A percentile compares a stretch with the other conserved stretches of the same genome.
Conservation (phyloP, 2,329 filamentous ascomycete genomes). For the Microdochium bolleyi region DNA sequence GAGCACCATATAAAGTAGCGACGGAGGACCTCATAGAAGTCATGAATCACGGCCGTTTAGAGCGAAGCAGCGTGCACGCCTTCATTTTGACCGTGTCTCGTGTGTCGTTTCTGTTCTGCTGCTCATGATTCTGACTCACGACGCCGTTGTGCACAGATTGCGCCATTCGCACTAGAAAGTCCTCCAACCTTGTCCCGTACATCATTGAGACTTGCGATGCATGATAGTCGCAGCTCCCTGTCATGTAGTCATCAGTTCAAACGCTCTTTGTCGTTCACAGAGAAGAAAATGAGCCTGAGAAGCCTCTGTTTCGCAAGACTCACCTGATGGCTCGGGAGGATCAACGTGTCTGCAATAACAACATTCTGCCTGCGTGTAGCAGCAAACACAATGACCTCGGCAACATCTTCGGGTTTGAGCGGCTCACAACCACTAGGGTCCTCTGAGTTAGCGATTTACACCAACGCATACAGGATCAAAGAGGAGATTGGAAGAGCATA, state of each 20-base stretch:
- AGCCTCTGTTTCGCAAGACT: slow-evolving; percentile 16
- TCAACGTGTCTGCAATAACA: slow-evolving; percentile 67
- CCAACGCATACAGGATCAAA: background rate
- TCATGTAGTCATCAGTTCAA: slow-evolving; percentile 45
- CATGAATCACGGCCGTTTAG: too few species aligned
- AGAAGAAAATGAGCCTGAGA: background rate
- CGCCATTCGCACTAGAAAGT: too few species aligned
- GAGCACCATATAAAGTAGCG: too few species aligned
- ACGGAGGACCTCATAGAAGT: too few species aligned
- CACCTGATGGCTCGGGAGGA: slow-evolving; percentile 83
- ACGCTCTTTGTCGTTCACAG: too few species aligned
- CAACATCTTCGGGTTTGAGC: slow-evolving; percentile 70
- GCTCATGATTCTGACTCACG: too few species aligned
- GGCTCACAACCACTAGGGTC: slow-evolving; percentile 40
- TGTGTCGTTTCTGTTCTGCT: too few species aligned
- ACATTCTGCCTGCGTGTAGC: slow-evolving; percentile 71
- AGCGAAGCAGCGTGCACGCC: too few species aligned
- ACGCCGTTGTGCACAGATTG: too few species aligned
- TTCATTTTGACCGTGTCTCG: too few species aligned
- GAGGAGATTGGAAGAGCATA: slow-evolving; percentile 30
- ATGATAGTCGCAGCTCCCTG: slow-evolving; percentile 39
- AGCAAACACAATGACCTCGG: slow-evolving; percentile 68
- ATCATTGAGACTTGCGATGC: slow-evolving; percentile 19
- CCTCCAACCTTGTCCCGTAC: too few species aligned
- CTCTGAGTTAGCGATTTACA: slow-evolving; percentile 7